Evolutionary conservation across 495 filamentous ascomycete genomes (phyloP), one percentile per base, ranked within the genome.

Genomic region (Tetracladium setigerum): DNA sequence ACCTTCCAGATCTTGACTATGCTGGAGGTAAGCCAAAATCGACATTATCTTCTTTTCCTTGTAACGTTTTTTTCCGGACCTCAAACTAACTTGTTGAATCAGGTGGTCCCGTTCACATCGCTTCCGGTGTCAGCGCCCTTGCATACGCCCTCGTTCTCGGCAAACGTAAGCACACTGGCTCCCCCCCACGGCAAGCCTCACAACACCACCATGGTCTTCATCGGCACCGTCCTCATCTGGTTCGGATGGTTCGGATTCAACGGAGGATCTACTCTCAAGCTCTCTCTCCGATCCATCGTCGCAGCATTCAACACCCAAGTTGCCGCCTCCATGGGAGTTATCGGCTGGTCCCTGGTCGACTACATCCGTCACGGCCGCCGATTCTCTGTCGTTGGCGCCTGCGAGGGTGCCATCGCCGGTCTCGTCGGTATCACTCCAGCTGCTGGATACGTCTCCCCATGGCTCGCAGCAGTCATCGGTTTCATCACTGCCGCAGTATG

Each of bases 1-100:
- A 76, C 16, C 70, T 89, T 51, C 86, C 86, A 44, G 81, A 83
- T 22, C 75, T 89, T 44, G 88, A 95, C 64, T 95, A 89, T 59
- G 88, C 88, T 41, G 88, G 88, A 52, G 86, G 87, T 54, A 27
- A 27, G 22, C 7, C 22, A 27, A 3, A 7, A 27, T 3, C 7
- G 22, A 7, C 22, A 87, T 83, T 3, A 27, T 27, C 22, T 27
- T 27, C 3, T 27, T 7, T 3, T 27, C 22, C 22, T 3, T 27
- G 7, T 7, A 27, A 27, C 7, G 22, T 27, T 27, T 27, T 7
- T 27, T 27, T n/a, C n/a, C n/a, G 22, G 3, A 27, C 22, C 22
- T 27, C 22, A 27, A 27, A 27, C 22, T 27, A 27, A 27, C 22
- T 3, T 27, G 22, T 27, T 3, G 7, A 27, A 3, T 7, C 22